phyloP scores from a whole-genome alignment of 768 basidiomycete genomes.

The Strobilomyces confusus region DNA sequence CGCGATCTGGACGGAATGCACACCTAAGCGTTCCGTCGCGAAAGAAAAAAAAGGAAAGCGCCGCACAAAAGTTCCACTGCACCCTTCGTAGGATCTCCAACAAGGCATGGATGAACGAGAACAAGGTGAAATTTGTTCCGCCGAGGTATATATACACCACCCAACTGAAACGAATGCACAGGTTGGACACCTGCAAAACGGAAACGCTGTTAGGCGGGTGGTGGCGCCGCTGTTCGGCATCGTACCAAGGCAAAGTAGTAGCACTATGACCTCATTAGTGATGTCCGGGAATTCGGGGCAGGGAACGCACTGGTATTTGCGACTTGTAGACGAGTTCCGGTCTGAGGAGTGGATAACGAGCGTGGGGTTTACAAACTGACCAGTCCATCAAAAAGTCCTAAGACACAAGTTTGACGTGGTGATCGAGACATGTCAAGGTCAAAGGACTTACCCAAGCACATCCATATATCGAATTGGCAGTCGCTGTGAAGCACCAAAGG shows the following conservation, averaged over 20 bases:
- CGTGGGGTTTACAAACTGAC: conserved; percentile 66
- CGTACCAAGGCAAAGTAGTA: conserved; percentile 79
- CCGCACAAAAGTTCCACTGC: conserved; percentile 91
- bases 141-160: conserved; percentile 63
- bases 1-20: too few species aligned
- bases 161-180: conserved; percentile 79
- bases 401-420: background rate
- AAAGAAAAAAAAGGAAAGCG: conserved; percentile 4
- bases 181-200: conserved; percentile 55
- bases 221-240: background rate
- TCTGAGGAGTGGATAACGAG: conserved; percentile 62
- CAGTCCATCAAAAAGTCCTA: conserved; percentile 92
- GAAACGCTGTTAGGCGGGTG: background rate
- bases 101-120: conserved; percentile 63
- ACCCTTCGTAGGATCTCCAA: conserved; percentile 78
- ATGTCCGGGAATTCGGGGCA: background rate
- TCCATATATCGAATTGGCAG: conserved; percentile 66
- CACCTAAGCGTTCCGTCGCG: too few species aligned
- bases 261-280: conserved; percentile 36
- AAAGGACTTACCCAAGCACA: conserved; percentile 64
- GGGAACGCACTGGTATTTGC: conserved; percentile 46
- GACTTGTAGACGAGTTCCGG: conserved; percentile 71
- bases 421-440: background rate
- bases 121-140: conserved; percentile 46
- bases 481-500: conserved; percentile 64